Percentiles rank a stretch among this genome's conserved stretches.
These are phyloP conservation scores for Tulasnella sp. DNA, from an alignment of 768 basidiomycete genomes.

Conservation along the genomic window DNA sequence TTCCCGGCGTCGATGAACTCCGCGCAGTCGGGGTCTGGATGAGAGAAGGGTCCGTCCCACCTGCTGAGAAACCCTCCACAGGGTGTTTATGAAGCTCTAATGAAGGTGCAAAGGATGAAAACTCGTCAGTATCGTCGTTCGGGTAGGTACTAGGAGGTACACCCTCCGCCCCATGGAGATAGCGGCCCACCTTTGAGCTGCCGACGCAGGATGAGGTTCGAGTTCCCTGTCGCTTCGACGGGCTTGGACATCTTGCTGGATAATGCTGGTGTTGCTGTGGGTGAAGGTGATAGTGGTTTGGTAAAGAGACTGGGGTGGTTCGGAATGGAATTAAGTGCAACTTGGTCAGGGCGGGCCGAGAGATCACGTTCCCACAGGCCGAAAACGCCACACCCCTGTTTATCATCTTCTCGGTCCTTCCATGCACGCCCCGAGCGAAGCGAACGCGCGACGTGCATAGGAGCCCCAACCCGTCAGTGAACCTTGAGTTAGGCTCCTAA, in stretches of 20 bases:
- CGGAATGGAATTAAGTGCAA: neutral
- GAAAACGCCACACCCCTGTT: neutral
- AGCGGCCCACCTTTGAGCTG: constrained; percentile 37
- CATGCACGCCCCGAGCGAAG: no score
- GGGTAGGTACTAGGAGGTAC: neutral
- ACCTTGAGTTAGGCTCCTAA: no score
- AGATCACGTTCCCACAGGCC: neutral
- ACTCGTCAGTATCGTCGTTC: neutral
- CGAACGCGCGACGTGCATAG: no score
- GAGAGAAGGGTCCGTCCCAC: constrained; percentile 30
- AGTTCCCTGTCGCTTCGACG: neutral
- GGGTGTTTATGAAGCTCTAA: constrained; percentile 82
- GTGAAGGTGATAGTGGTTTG: neutral
- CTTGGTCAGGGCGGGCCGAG: neutral
- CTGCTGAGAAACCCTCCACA: constrained; percentile 94
- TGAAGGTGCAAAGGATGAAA: neutral
- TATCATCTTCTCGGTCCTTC: neutral
- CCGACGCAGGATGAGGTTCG: constrained; percentile 53
- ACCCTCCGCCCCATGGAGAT: neutral
- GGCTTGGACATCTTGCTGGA: neutral
- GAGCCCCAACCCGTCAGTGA: no score
- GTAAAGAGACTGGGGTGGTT: neutral
- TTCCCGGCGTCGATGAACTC: neutral
- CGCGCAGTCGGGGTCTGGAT: constrained; percentile 12
- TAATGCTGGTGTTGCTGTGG: neutral